Evolutionary conservation across 2,329 filamentous ascomycete genomes (phyloP), one percentile per base, ranked within the genome.

Genomic region (Epichloe bromicola): DNA sequence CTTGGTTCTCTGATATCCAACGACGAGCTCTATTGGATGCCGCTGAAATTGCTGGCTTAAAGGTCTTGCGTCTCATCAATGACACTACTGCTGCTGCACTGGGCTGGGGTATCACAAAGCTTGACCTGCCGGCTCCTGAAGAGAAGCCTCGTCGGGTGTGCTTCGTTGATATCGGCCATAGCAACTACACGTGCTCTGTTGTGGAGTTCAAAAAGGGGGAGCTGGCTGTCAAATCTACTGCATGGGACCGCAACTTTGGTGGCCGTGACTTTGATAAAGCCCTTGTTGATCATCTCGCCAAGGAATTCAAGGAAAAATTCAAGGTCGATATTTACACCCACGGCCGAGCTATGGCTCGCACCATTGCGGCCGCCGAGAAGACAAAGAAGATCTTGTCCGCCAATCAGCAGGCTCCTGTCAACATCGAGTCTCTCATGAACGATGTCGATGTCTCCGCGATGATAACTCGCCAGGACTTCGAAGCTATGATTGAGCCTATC

Each of bases 391-490:
- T 97, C 51, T 76, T 98, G 51, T 97, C 91, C 37, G 93, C 93
- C 66, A 97, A 97, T 74, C 86, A 90, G 60, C 80, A 86, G 65
- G 89, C 91, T 17, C 88, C 91, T 47, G 72, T 98, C 69, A 97
- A 90, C 77, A 94, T 98, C 63, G 93, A 98, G 75, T 96, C 90
- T 37, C 76, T 98, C 60, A 97, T 98, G 90, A 94, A 97, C 70
- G 93, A 98, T 67, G 75, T 95, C 55, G 93, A 98, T 67, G 93
- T 95, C 38, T 81, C 80, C 50, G 76, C 85, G 54, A 85, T 95
- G 78, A 78, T 98, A 64, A 96, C 91, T 68, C 86, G 93, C 57
- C 87, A 95, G 65, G 91, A 97, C 66, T 82, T 98, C 52, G 93
- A 98, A 75, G 82, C 85, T 56, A 82, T 98, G 67, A 81, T 96